A percentile compares a stretch with the other conserved stretches of the same genome.
Conservation (phyloP, 306 rosid species). For the Castanea mollissima region DNA sequence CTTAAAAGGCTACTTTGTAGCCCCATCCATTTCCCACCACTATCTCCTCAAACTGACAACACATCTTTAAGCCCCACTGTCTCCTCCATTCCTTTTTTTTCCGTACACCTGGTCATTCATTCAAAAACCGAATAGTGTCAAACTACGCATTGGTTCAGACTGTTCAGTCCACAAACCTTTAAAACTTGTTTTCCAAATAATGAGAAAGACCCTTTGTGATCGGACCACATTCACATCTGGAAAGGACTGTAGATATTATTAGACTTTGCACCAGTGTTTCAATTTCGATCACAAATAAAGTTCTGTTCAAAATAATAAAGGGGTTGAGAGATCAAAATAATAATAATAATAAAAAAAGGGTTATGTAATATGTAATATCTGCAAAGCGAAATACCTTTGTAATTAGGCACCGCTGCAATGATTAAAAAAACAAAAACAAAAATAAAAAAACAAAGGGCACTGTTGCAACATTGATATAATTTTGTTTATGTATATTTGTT, state of each 20-base stretch:
- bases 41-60: not conserved
- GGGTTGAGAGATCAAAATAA: too few species aligned
- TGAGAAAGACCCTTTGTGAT: not conserved
- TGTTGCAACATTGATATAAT: too few species aligned
- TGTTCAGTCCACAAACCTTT: not conserved
- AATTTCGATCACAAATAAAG: not conserved
- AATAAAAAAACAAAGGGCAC: too few species aligned
- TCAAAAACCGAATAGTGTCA: not conserved
- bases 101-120: slow-evolving; percentile 7
- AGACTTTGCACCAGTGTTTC: not conserved
- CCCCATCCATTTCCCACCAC: not conserved
- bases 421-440: too few species aligned
- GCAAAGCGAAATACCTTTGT: too few species aligned
- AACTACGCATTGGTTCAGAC: not conserved
- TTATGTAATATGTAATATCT: too few species aligned
- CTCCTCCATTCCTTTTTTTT: not conserved
- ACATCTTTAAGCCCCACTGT: not conserved
- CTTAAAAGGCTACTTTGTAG: not conserved
- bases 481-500: too few species aligned
- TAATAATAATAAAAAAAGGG: too few species aligned
- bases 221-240: not conserved
- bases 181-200: not conserved
- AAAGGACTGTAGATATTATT: not conserved
- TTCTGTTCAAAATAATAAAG: not conserved
- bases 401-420: too few species aligned